Percentiles rank a stretch among this genome's conserved stretches.
Conservation (phyloP, 2,329 filamentous ascomycete genomes). For the Pestalotiopsis sp. region DNA sequence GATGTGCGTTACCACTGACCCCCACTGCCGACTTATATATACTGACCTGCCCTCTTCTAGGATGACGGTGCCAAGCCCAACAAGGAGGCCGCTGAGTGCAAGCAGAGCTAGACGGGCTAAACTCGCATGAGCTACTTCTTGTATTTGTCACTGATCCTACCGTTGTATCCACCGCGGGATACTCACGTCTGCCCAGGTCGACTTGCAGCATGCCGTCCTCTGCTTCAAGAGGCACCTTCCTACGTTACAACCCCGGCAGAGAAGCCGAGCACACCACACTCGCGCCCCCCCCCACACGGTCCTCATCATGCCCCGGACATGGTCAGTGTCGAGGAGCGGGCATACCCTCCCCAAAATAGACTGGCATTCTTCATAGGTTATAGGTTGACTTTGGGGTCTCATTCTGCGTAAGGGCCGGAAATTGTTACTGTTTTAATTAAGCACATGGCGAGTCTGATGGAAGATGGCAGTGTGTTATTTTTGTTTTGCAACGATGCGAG, state of each 20-base stretch:
- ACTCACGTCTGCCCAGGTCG: background rate
- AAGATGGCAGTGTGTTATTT: background rate
- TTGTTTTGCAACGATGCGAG: background rate
- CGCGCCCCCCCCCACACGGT: background rate
- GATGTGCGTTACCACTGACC: slow-evolving; percentile 56
- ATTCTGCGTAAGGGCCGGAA: slow-evolving; percentile 35
- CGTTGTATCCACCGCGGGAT: background rate
- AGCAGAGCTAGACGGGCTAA: slow-evolving; percentile 73
- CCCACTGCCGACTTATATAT: slow-evolving; percentile 9
- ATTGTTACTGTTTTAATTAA: slow-evolving; percentile 33
- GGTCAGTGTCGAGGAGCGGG: slow-evolving; percentile 18
- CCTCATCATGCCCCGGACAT: slow-evolving; percentile 29
- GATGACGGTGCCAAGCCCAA: slow-evolving; percentile 88
- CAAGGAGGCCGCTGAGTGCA: slow-evolving; percentile 94
- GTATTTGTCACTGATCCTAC: background rate
- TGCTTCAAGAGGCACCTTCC: background rate
- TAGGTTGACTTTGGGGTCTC: slow-evolving; percentile 34
- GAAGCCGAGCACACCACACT: background rate
- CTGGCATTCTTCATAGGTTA: slow-evolving; percentile 32
- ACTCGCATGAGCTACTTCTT: background rate
- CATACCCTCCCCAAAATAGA: slow-evolving; percentile 30
- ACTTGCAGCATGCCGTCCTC: background rate
- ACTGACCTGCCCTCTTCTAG: slow-evolving; percentile 45
- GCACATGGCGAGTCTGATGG: slow-evolving; percentile 22
- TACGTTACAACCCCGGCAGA: background rate